Percentiles rank a stretch among this genome's conserved stretches.
Conservation (phyloP, 495 filamentous ascomycete genomes). For the Talaromyces adpressus region DNA sequence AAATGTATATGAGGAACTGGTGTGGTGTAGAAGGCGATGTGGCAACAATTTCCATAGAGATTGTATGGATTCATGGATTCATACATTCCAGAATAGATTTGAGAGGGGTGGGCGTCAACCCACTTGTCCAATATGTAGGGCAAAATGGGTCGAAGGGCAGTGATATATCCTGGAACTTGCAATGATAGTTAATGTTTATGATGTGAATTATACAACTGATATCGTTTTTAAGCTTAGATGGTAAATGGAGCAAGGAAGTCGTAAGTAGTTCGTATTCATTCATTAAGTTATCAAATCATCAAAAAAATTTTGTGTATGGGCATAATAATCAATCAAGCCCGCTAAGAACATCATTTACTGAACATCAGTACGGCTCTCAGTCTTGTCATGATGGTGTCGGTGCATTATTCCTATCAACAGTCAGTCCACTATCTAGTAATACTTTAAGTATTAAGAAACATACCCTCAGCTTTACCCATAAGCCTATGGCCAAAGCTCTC, state of each 20-base stretch:
- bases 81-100: constrained; percentile 5
- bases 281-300: background rate
- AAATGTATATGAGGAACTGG: constrained; percentile 33
- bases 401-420: background rate
- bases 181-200: background rate
- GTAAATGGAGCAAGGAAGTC: background rate
- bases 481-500: constrained; percentile 2
- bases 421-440: background rate
- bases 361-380: background rate
- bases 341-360: background rate
- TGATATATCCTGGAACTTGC: background rate
- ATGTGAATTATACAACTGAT: too few relatives aligned
- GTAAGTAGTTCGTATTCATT: background rate
- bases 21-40: constrained; percentile 63
- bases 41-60: constrained; percentile 63
- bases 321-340: background rate
- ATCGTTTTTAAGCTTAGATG: background rate
- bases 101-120: constrained; percentile 10
- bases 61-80: constrained; percentile 60
- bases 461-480: constrained; percentile 5
- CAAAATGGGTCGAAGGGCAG: background rate
- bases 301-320: too few relatives aligned
- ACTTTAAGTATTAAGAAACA: too few relatives aligned
- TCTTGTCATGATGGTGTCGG: background rate
- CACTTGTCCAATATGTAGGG: constrained; percentile 16